Base-by-base conservation (phyloP, 176 grass and related monocot genomes). In the Microstegium vimineum region DNA sequence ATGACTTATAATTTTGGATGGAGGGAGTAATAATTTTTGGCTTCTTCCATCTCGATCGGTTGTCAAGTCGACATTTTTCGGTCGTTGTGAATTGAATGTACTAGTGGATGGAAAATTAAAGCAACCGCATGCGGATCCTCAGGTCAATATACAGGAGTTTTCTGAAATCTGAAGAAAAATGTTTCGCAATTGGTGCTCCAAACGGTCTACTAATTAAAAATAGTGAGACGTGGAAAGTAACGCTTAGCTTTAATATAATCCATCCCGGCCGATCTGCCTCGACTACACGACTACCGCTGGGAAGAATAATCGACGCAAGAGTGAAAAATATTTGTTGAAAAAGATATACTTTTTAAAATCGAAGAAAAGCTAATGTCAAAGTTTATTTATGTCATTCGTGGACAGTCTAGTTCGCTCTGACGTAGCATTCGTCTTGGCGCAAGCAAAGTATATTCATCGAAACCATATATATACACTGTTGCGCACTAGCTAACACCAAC, bases 361-460 rank as follows among this genome's bases (percentile, higher is more conserved):
- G 23, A n/a, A n/a, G n/a, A 61, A 25, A 61, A 61, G 57, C 57
- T 0, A 61, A 61, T 1, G 18, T 52, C n/a, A n/a, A 7, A 20
- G 1, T 11, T 5, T 12, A 5, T n/a, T n/a, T 28, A 30, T 30
- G 60, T 20, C 22, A 4, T 10, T 28, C 60, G 7, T 30, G 60
- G 26, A 14, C 26, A 14, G 59, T 43, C 10, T 72, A 14, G 81
- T 60, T 46, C 25, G 62, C 6, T 63, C 11, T 25, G 62, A 79
- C 67, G 47, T 60, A 25, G 69, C 47, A 80, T 56, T 75, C 67
- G 16, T 47, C 49, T 8, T 5, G 14, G 18, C n/a, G 70, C 62
- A 84, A 80, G 62, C 52, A 71, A 76, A 89, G 31, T 0, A 72
- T n/a, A 56, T 67, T 15, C n/a, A 36, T 10, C 6, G 20, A 36